Base-by-base conservation (phyloP, 768 basidiomycete genomes). In the Suillus hirtellus region DNA sequence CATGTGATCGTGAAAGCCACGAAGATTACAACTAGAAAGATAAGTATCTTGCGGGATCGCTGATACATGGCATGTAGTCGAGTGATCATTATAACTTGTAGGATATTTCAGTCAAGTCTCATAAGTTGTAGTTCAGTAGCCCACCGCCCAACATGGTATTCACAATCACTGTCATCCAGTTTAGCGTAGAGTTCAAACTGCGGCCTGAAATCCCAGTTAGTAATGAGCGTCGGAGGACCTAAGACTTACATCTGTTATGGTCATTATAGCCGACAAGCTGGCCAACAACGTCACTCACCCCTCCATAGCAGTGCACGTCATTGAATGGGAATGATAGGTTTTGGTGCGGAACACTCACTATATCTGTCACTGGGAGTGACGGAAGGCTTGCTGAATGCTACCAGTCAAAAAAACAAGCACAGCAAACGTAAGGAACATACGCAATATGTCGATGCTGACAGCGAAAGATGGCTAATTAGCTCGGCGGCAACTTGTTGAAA, bases 21-120 rank as follows among this genome's bases (percentile, higher is more conserved):
- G 52, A 53, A 53, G 11, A n/a, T 35, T n/a, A 31, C 52, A n/a
- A 53, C 52, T 2, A 53, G 52, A 35, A 53, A 53, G 31, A 53
- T 35, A n/a, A 53, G 52, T 10, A n/a, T 53, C 52, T 31, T 31
- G 35, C 34, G 35, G 10, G 52, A 53, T n/a, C 52, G 34, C 17
- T 34, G 34, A 34, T 53, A 53, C 52, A 53, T 53, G 27, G 50
- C 50, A 34, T 52, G 1, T 34, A 52, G 19, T 15, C 31, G 50
- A 34, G 17, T 24, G 31, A 52, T 52, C 27, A 34, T 19, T 9
- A 52, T 34, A 19, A 52, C 50, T 52, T 52, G 31, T 9, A 34
- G 34, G 9, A 52, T 52, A 3, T 34, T 31, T 52, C 17, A 52
- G 50, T 17, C 10, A 34, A 34, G 8, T 34, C 24, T 17, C 9